phyloP scores from a whole-genome alignment of 495 filamentous ascomycete genomes.

The Rhypophila decipiens region DNA sequence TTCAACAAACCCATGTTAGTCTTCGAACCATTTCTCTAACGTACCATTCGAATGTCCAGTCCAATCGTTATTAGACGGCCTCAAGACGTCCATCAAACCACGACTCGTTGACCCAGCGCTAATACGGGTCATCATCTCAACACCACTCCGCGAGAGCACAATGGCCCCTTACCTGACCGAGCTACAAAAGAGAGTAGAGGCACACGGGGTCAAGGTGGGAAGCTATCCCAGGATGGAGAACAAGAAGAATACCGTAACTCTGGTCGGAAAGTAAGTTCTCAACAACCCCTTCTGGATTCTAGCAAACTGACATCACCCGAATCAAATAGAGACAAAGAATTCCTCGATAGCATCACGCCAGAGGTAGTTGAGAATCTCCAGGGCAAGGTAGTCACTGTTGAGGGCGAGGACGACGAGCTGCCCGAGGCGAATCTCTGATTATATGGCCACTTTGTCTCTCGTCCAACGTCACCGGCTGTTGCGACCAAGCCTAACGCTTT shows the following conservation, averaged over 20 bases:
- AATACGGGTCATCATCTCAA: conserved; percentile 71
- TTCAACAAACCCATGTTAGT: not conserved
- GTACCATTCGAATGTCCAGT: conserved; percentile 31
- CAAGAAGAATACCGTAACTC: conserved; percentile 80
- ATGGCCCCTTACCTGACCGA: conserved; percentile 78
- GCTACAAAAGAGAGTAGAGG: conserved; percentile 62
- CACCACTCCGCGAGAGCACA: conserved; percentile 76
- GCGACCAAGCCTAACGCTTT: conserved; percentile 49
- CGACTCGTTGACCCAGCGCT: conserved; percentile 71
- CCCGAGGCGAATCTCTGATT: conserved; percentile 16
- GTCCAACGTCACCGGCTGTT: conserved; percentile 49
- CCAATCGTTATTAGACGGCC: conserved; percentile 63
- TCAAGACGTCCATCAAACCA: conserved; percentile 63
- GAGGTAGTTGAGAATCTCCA: conserved; percentile 44
- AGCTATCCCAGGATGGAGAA: conserved; percentile 93
- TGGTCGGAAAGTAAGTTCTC: conserved; percentile 59
- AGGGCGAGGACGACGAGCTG: conserved; percentile 41
- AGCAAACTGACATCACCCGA: conserved; percentile 3
- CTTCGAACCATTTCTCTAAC: too few relatives aligned
- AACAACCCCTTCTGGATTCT: not conserved
- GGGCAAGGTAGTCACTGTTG: conserved; percentile 35
- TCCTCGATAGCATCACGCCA: conserved; percentile 43
- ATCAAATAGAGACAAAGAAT: conserved; percentile 35
- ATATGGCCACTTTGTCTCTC: conserved; percentile 29
- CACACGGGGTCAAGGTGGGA: conserved; percentile 83